Evolutionary conservation across 352 stramenopile genomes (phyloP).

Genomic region (Pythium scleroteichum): DNA sequence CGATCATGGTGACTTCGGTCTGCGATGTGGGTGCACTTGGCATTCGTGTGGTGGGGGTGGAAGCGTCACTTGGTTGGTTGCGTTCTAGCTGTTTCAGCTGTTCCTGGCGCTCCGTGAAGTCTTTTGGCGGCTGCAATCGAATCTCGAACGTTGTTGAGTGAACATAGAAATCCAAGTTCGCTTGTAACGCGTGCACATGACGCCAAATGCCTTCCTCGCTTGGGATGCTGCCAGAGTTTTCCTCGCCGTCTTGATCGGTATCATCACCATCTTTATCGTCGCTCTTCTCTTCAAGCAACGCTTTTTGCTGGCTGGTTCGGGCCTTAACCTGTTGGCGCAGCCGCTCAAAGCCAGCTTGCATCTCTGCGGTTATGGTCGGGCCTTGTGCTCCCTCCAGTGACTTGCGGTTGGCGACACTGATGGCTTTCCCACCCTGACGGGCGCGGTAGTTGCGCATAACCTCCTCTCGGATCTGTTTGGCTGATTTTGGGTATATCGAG

Average conservation of each 20-base stretch:
- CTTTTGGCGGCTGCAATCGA: constrained; percentile 52
- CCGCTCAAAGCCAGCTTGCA: constrained; percentile 77
- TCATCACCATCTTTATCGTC: constrained; percentile 2
- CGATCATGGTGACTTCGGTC: neutral
- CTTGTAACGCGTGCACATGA: constrained; percentile 63
- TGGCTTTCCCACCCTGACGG: constrained; percentile 58
- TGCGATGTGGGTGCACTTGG: constrained; percentile 22
- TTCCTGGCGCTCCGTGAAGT: constrained; percentile 55
- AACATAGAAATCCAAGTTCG: constrained; percentile 75
- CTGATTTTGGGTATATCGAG: constrained; percentile 73
- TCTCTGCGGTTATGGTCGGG: constrained; percentile 44
- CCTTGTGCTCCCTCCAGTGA: constrained; percentile 14
- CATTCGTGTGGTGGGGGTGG: no score
- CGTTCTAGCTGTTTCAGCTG: constrained; percentile 25
- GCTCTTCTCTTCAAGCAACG: neutral
- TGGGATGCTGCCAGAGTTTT: neutral
- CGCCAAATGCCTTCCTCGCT: constrained; percentile 48
- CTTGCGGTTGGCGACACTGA: constrained; percentile 19
- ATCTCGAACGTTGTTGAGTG: constrained; percentile 78
- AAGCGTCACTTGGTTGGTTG: no score
- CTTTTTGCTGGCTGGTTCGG: constrained; percentile 39
- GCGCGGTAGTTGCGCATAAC: constrained; percentile 69
- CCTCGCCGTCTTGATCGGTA: neutral
- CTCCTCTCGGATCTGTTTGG: constrained; percentile 60
- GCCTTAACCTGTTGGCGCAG: constrained; percentile 70